These are phyloP conservation scores for Xerocomus potaroensis DNA, from an alignment of 768 basidiomycete genomes.

Conservation along the genomic window DNA sequence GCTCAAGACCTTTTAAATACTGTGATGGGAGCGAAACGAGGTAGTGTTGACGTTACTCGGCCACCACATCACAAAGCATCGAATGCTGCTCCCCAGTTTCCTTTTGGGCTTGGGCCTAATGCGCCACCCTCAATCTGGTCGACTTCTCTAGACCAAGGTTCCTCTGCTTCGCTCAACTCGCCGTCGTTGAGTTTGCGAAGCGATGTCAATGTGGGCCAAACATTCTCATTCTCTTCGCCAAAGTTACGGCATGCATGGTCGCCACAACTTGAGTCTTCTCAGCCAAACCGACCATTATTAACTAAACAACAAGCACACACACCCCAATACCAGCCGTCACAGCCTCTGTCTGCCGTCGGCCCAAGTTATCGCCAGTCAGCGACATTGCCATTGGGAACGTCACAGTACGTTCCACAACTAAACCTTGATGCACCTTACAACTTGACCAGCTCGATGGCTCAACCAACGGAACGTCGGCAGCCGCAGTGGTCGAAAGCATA, in stretches of 20 bases:
- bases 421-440: constrained; percentile 9
- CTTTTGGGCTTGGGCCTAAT: constrained; percentile 51
- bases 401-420: constrained; percentile 17
- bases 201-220: constrained; percentile 11
- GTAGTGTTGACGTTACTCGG: constrained; percentile 14
- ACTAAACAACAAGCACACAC: constrained; percentile 11
- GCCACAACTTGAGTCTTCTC: constrained; percentile 25
- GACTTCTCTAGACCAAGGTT: constrained; percentile 47
- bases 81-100: constrained; percentile 38
- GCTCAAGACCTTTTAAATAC: constrained; percentile 65
- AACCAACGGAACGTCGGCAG: constrained; percentile 9
- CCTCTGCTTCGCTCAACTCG: constrained; percentile 9
- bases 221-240: constrained; percentile 11
- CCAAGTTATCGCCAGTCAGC: constrained; percentile 14
- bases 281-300: constrained; percentile 6
- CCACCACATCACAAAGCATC: constrained; percentile 12
- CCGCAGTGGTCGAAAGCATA: constrained; percentile 12
- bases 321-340: constrained; percentile 11
- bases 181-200: constrained; percentile 10
- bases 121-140: constrained; percentile 67
- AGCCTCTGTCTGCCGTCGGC: constrained; percentile 5
- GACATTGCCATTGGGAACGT: constrained; percentile 11
- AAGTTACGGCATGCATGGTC: constrained; percentile 18
- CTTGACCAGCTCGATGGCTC: constrained; percentile 7
- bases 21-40: constrained; percentile 22